phyloP scores from a whole-genome alignment of 768 basidiomycete genomes.

The Xerocomellus amylosporus region DNA sequence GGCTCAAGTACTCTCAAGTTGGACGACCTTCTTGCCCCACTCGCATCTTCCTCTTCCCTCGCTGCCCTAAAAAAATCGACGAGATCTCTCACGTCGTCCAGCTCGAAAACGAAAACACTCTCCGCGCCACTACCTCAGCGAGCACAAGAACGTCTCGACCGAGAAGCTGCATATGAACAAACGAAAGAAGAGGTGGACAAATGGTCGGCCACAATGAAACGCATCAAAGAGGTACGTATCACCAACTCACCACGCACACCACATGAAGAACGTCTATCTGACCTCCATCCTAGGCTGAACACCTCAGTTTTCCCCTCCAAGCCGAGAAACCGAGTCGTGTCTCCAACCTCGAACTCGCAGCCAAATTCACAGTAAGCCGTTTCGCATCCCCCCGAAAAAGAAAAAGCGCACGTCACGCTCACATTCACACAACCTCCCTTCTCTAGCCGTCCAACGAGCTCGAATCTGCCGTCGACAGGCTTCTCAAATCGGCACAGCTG shows the following conservation, averaged over 20 bases:
- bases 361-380: constrained; percentile 74
- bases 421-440: not conserved
- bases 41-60: constrained; percentile 56
- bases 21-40: constrained; percentile 74
- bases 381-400: not conserved
- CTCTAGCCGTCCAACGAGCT: constrained; percentile 76
- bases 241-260: not conserved
- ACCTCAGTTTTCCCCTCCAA: constrained; percentile 85
- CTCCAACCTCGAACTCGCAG: constrained; percentile 72
- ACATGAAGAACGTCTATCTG: not conserved
- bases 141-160: constrained; percentile 84
- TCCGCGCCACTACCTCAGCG: constrained; percentile 84
- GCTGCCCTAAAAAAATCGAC: constrained; percentile 67
- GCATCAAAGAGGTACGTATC: constrained; percentile 72
- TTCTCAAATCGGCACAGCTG: constrained; percentile 79
- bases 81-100: constrained; percentile 56
- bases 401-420: not conserved
- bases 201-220: constrained; percentile 91
- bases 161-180: constrained; percentile 91
- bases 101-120: constrained; percentile 56
- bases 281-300: constrained; percentile 61
- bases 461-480: constrained; percentile 78
- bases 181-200: constrained; percentile 91
- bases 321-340: constrained; percentile 49
- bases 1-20: constrained; percentile 53